A percentile compares a stretch with the other conserved stretches of the same genome.
These are phyloP conservation scores for Cyberlindnera galapagoensis DNA, from an alignment of 805 yeast species.

Conservation along the genomic window DNA sequence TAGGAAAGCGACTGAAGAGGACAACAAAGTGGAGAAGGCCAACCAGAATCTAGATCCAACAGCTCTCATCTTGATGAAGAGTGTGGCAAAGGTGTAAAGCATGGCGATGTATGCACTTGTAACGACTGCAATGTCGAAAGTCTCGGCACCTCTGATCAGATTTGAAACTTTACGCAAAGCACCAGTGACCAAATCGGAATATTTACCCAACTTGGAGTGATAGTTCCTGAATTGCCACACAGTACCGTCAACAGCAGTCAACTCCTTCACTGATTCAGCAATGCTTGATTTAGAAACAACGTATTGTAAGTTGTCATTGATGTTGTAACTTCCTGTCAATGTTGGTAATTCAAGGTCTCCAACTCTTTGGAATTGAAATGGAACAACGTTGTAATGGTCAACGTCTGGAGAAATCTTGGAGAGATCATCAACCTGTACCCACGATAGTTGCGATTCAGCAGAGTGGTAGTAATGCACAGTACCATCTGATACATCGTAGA, in stretches of 20 bases:
- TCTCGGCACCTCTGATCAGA: conserved; percentile 66
- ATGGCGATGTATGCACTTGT: conserved; percentile 79
- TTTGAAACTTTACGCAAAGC: conserved; percentile 34
- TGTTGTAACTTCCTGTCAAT: conserved; percentile 31
- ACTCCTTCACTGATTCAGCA: conserved; percentile 8
- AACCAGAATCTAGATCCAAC: conserved; percentile 87
- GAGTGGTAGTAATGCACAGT: conserved; percentile 29
- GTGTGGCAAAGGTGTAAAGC: conserved; percentile 73
- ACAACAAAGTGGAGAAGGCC: conserved; percentile 68
- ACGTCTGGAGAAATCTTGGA: conserved; percentile 31
- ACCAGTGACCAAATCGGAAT: conserved; percentile 44
- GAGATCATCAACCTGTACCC: conserved; percentile 44
- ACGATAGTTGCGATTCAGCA: conserved; percentile 27
- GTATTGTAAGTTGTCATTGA: conserved; percentile 36
- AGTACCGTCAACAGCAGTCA: conserved; percentile 34
- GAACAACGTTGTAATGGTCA: conserved; percentile 43
- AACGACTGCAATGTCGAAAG: conserved; percentile 76
- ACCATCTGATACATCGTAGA: conserved; percentile 26
- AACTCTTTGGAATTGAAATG: conserved; percentile 49
- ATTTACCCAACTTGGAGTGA: conserved; percentile 47
- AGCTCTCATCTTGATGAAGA: conserved; percentile 68
- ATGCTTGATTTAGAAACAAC: conserved; percentile 19
- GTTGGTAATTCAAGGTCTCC: conserved; percentile 36
- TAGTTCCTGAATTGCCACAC: conserved; percentile 55
- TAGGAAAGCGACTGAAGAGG: conserved; percentile 78